Conservation (phyloP, 371 early-diverging fungal species). For the Scutellospora calospora region DNA sequence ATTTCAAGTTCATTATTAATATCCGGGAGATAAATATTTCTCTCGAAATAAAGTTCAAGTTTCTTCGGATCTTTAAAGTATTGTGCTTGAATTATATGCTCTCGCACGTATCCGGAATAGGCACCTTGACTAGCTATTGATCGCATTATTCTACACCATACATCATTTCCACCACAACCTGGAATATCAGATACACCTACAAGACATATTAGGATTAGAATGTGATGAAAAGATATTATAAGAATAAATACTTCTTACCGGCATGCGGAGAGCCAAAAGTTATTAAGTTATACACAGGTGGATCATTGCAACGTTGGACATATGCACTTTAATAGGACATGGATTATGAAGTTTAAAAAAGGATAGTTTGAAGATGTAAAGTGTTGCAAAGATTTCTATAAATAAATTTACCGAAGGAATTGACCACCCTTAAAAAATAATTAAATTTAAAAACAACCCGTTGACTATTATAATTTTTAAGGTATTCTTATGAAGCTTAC, state of each 20-base stretch:
- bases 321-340: constrained; percentile 64
- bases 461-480: background rate
- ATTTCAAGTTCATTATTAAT: constrained; percentile 79
- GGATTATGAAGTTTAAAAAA: background rate
- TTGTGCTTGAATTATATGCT: constrained; percentile 90
- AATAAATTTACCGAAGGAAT: constrained; percentile 59
- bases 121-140: constrained; percentile 73
- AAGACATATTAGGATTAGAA: background rate
- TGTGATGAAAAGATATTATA: background rate
- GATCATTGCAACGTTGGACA: constrained; percentile 81
- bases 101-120: constrained; percentile 83
- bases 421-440: constrained; percentile 58
- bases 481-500: constrained; percentile 47
- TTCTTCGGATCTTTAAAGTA: constrained; percentile 82
- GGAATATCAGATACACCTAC: constrained; percentile 86
- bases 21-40: constrained; percentile 85
- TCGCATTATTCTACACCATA: constrained; percentile 72
- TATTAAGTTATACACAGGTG: constrained; percentile 79
- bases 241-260: constrained; percentile 49
- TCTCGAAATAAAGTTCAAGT: constrained; percentile 70
- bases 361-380: background rate
- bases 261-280: constrained; percentile 91
- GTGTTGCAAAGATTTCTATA: background rate
- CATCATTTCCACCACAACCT: constrained; percentile 65
- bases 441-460: background rate